Conservation (phyloP, 2,329 filamentous ascomycete species). For the Fusarium sp. region DNA sequence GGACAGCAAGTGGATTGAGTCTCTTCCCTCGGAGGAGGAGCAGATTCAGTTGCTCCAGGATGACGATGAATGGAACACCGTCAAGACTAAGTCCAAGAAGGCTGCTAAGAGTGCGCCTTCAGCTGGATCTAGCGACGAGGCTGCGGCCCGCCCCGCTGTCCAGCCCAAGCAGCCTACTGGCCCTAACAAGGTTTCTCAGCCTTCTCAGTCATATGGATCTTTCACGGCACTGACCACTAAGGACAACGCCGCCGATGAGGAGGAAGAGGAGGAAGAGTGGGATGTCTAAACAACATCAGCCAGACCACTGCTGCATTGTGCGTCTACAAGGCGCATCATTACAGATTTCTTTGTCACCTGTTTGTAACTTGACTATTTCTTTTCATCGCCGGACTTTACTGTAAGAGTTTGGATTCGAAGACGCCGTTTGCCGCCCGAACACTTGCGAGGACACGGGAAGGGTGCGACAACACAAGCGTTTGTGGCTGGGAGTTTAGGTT, state of each 20-base stretch:
- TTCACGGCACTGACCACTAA: constrained; percentile 63
- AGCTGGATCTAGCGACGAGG: constrained; percentile 54
- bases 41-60: constrained; percentile 69
- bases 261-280: constrained; percentile 60
- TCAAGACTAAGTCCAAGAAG: constrained; percentile 63
- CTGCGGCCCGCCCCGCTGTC: constrained; percentile 46
- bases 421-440: constrained; percentile 37
- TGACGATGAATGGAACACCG: constrained; percentile 70
- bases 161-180: constrained; percentile 51
- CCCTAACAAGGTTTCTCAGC: constrained; percentile 48
- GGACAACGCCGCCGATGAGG: constrained; percentile 57
- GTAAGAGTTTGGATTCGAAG: constrained; percentile 42
- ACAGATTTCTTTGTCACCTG: constrained; percentile 30
- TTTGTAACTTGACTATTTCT: constrained; percentile 37
- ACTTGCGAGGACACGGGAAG: constrained; percentile 32
- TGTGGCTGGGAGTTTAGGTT: constrained; percentile 48
- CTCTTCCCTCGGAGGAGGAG: constrained; percentile 71
- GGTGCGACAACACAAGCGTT: constrained; percentile 46
- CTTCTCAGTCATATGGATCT: constrained; percentile 57
- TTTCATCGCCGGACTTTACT: constrained; percentile 35
- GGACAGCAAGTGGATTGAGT: constrained; percentile 61
- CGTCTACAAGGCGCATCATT: constrained; percentile 14
- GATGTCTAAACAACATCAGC: constrained; percentile 57
- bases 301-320: constrained; percentile 19
- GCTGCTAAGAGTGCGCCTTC: constrained; percentile 55